phyloP scores from a whole-genome alignment of 768 basidiomycete genomes.

The Collybiopsis luxurians region DNA sequence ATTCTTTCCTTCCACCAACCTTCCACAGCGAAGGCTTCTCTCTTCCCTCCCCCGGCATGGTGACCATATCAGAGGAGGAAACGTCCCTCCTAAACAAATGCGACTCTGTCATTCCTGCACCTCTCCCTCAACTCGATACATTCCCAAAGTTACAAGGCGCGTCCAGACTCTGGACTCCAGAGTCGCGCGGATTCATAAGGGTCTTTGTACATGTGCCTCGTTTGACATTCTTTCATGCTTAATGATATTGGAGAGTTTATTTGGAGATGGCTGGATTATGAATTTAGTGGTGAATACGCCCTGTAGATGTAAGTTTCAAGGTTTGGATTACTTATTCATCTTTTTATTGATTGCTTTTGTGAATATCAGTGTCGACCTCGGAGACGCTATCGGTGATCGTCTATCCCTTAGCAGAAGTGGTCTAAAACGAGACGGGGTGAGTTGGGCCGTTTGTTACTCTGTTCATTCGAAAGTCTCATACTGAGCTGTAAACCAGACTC shows the following conservation, averaged over 20 bases:
- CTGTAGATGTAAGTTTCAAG: constrained; percentile 70
- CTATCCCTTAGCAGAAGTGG: constrained; percentile 73
- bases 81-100: constrained; percentile 56
- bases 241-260: constrained; percentile 91
- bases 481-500: constrained; percentile 41
- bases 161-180: too few relatives aligned
- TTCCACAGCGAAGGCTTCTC: too few relatives aligned
- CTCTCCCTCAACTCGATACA: constrained; percentile 77
- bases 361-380: constrained; percentile 86
- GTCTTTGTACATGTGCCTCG: constrained; percentile 64
- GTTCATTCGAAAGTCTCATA: background rate
- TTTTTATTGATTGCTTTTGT: background rate
- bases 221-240: constrained; percentile 67
- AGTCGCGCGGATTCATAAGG: constrained; percentile 82
- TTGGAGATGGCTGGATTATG: constrained; percentile 91
- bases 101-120: constrained; percentile 56
- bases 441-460: too few relatives aligned
- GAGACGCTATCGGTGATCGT: constrained; percentile 93
- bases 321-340: background rate
- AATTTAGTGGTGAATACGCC: constrained; percentile 95
- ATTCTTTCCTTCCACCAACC: too few relatives aligned
- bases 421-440: constrained; percentile 82
- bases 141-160: constrained; percentile 81
- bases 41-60: background rate
- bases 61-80: constrained; percentile 20